A percentile compares a stretch with the other conserved stretches of the same genome.
Evolutionary conservation across 1,139 yeast species (phyloP).

Genomic region (Zygosaccharomyces sapae): DNA sequence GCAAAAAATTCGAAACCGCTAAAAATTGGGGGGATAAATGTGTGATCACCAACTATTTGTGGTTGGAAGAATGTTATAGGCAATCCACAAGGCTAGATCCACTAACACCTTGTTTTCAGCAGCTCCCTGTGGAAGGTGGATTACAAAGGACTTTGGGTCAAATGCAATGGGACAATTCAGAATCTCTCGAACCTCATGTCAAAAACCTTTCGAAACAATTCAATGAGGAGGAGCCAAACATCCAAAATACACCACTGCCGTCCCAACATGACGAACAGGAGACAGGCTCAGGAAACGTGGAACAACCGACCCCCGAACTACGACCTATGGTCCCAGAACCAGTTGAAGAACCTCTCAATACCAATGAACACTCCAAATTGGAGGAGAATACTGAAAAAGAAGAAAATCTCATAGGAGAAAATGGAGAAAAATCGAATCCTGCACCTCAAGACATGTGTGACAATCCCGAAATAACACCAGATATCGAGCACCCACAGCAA

Average conservation of each 20-base stretch:
- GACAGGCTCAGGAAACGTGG: background rate
- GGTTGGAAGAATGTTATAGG: slow-evolving; percentile 71
- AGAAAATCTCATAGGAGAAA: background rate
- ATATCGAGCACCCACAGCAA: too few species aligned
- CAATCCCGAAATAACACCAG: too few species aligned
- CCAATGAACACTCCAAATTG: background rate
- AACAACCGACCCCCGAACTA: background rate
- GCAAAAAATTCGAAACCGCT: slow-evolving; percentile 75
- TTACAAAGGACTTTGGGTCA: slow-evolving; percentile 14
- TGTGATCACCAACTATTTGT: slow-evolving; percentile 65
- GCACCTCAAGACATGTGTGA: too few species aligned
- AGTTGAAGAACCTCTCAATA: background rate
- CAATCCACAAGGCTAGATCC: slow-evolving; percentile 17
- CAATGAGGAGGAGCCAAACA: background rate
- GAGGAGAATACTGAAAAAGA: background rate
- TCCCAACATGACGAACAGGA: background rate
- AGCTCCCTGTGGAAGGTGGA: slow-evolving; percentile 19
- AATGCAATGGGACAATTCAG: background rate
- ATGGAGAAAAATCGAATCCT: background rate
- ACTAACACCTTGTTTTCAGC: slow-evolving; percentile 10
- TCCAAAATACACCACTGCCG: background rate
- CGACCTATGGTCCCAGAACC: background rate
- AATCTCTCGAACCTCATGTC: background rate
- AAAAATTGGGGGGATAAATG: slow-evolving; percentile 54
- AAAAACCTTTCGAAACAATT: background rate